A percentile compares a stretch with the other conserved stretches of the same genome.
Evolutionary conservation across 805 yeast species (phyloP).

Genomic region (Hagleromyces aurorensis): DNA sequence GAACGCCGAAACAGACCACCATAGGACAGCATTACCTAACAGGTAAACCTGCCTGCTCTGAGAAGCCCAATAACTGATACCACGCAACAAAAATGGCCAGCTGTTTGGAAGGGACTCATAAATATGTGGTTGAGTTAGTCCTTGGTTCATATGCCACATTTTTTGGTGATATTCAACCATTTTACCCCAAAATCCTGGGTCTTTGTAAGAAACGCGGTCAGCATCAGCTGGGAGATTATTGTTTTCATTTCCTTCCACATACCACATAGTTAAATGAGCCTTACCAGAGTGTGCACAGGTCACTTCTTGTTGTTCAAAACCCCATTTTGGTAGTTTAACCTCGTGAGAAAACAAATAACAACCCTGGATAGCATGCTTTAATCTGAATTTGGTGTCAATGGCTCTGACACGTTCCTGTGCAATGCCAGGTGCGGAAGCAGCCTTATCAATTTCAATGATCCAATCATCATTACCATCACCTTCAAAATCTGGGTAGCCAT

Average conservation of each 20-base stretch:
- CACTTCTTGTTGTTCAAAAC: constrained; percentile 77
- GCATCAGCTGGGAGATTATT: constrained; percentile 37
- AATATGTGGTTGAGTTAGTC: constrained; percentile 58
- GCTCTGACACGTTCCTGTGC: constrained; percentile 55
- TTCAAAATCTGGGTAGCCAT: constrained; percentile 66
- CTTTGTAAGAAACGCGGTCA: constrained; percentile 45
- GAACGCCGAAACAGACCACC: constrained; percentile 65
- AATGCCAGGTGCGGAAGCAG: constrained; percentile 40
- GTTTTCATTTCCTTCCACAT: constrained; percentile 62
- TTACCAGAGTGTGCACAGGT: constrained; percentile 69
- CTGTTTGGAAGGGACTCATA: constrained; percentile 65
- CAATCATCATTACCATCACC: constrained; percentile 87
- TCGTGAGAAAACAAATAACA: constrained; percentile 71
- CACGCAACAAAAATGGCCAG: constrained; percentile 72
- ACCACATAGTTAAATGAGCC: constrained; percentile 56
- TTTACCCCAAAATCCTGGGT: constrained; percentile 48
- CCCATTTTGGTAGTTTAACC: constrained; percentile 74
- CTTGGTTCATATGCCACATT: constrained; percentile 74
- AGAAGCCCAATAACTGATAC: constrained; percentile 71
- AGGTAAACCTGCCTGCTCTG: constrained; percentile 52
- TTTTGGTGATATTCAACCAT: constrained; percentile 55
- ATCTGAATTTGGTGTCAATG: constrained; percentile 59
- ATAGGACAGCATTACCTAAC: constrained; percentile 68
- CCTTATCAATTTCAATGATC: constrained; percentile 60
- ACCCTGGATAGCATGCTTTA: constrained; percentile 74